A percentile compares a stretch with the other conserved stretches of the same genome.
Evolutionary conservation across 2,329 filamentous ascomycete genomes (phyloP).

Genomic region (Penicillium aurantiogriseum): DNA sequence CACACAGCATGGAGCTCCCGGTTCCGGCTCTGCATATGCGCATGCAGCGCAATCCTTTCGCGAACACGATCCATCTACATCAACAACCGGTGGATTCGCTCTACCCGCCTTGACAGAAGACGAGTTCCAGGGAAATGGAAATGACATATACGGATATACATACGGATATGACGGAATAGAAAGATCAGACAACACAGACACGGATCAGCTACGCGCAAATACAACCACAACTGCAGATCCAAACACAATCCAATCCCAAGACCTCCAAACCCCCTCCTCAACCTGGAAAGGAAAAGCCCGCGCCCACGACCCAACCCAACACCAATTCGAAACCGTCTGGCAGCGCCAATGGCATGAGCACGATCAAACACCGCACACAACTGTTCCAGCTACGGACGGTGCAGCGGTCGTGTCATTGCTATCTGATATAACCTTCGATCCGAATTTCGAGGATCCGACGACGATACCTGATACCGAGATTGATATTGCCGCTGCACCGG

Average conservation of each 20-base stretch:
- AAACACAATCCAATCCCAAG: slow-evolving; percentile 5
- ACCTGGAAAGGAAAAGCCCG: slow-evolving; percentile 25
- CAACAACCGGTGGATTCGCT: slow-evolving; percentile 3
- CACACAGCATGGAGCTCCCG: not conserved
- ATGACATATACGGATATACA: not conserved
- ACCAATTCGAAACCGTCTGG: slow-evolving; percentile 25
- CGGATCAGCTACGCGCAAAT: not conserved
- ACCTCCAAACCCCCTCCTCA: slow-evolving; percentile 16
- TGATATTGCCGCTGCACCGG: slow-evolving; percentile 12
- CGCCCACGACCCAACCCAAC: slow-evolving; percentile 13
- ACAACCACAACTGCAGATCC: not conserved
- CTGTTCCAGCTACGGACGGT: slow-evolving; percentile 37
- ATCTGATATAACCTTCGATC: slow-evolving; percentile 31
- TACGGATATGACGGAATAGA: not conserved
- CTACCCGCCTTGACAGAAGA: slow-evolving; percentile 20
- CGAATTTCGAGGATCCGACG: slow-evolving; percentile 10
- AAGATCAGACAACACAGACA: not conserved
- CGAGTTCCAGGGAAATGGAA: slow-evolving; percentile 19
- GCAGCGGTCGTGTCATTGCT: slow-evolving; percentile 44
- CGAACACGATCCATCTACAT: not conserved
- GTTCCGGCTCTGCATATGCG: accelerated
- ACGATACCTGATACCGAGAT: slow-evolving; percentile 18
- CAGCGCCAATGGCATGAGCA: slow-evolving; percentile 4
- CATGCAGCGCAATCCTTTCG: slow-evolving; percentile 8
- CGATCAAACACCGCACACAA: not conserved